Base-by-base conservation (phyloP, 2,329 filamentous ascomycete species). In the Penicillium sp. region DNA sequence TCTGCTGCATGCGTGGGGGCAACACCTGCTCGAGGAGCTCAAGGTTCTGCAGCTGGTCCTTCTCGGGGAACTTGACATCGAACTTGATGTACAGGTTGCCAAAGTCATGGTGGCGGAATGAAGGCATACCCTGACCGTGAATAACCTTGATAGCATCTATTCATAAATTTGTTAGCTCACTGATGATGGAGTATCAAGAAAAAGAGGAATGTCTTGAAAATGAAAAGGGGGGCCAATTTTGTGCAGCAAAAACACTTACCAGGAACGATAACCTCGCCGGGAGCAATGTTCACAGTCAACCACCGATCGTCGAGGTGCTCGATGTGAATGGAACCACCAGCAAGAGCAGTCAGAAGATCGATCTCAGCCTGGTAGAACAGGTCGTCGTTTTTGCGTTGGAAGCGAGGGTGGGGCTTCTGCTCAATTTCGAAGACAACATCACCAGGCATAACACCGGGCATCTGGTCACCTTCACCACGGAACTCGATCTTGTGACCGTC, bases 391-490 rank as follows among this genome's bases (percentile, higher is more conserved):
- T 93, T 95, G 61, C 93, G 87, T 67, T 91, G 90, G 79, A 98
- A 98, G 55, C 93, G 85, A 27, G 85, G 56, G 71, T 98, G 93
- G n/a, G 90, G 90, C 81, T 98, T 98, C 79, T 97, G 90, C 73
- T 97, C 91, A 57, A 98, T 97, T 76, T 97, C 90, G 67, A 98
- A 98, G 53, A 96, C 86, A 49, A 98, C 93, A 66, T 98, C 94
- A 57, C 94, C 93, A 12, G 93, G 87, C 67, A 95, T 82, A 45
- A 95, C 87, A 56, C 90, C 91, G 18, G 93, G 93, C 49, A 90
- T 84, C 69, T 97, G 93, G 68, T 98, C 93, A 73, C 93, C 93
- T 70, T 98, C 93, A 49, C 93, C 93, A 48, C 86, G 84, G 79
- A 97, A 98, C 68, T 96, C 90, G 58, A 98, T 89, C 79, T 95